Base-by-base conservation (phyloP, 176 grass and related monocot species). In the Carex pumila region DNA sequence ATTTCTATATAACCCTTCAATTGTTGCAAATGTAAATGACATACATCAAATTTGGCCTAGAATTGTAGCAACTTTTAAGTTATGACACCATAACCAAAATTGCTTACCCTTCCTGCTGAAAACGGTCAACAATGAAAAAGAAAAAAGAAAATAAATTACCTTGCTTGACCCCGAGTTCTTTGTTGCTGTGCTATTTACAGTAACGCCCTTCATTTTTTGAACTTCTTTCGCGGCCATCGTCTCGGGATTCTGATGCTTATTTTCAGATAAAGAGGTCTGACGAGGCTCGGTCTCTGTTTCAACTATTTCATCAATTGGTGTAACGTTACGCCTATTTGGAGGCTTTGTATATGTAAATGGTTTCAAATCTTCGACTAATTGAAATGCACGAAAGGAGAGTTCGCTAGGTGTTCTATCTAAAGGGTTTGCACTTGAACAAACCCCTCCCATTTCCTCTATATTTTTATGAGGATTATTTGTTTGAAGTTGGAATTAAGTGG, bases 341-440 rank as follows among this genome's bases (percentile, higher is more conserved):
- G 58, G 81, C 6, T 83, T 68, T 34, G 81, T 32, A 83, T 66
- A 66, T 65, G 81, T 63, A 55, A 68, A 83, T 65, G 58, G 11
- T 68, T 83, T 83, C 81, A 83, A 36, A 65, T 83, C 81, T 65
- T 83, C 81, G 13, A 83, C 61, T 31, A 83, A 55, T 50, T 83
- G 81, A 68, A 83, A 65, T 69, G 81, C 61, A 52, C 81, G 62
- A 25, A 83, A 83, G 43, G 81, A 83, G 3, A 83, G 81, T 83
- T 83, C 81, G 6, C 81, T 83, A 31, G 81, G 61, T 47, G 81
- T 83, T 83, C 81, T 69, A 66, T 66, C 81, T 53, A 83, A 83
- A 69, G 80, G 80, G 47, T 7, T 69, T 54, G 61, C 61, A 47
- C 61, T 83, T 2, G 81, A 83, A 83, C 81, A 83, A 83, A 83